Conservation (phyloP, 371 early-diverging fungal genomes). For the Mucor piriformis region DNA sequence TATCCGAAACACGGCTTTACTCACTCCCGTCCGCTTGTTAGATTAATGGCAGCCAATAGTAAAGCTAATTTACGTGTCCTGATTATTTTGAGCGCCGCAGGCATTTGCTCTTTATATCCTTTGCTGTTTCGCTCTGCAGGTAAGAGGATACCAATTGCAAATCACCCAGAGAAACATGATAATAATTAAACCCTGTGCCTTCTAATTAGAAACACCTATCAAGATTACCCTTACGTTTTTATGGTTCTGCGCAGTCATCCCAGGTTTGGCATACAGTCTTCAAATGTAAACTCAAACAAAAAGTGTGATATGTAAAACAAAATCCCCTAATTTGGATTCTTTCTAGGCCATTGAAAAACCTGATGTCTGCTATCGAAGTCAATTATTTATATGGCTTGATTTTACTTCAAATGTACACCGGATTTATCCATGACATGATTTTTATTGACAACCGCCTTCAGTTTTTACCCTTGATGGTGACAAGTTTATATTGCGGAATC, state of each 20-base stretch:
- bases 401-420: slow-evolving; percentile 64
- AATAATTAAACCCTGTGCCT: background rate
- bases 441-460: slow-evolving; percentile 59
- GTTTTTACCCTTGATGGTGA: slow-evolving; percentile 85
- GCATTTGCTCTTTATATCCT: slow-evolving; percentile 84
- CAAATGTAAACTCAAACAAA: slow-evolving; percentile 35
- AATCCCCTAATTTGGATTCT: background rate
- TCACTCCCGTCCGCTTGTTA: slow-evolving; percentile 21
- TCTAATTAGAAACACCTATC: slow-evolving; percentile 61
- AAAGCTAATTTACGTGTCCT: slow-evolving; percentile 58
- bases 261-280: slow-evolving; percentile 51
- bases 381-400: slow-evolving; percentile 71
- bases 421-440: slow-evolving; percentile 50
- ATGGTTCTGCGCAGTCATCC: slow-evolving; percentile 60
- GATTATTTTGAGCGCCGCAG: slow-evolving; percentile 70
- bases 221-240: slow-evolving; percentile 57
- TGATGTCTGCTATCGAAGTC: slow-evolving; percentile 53
- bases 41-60: slow-evolving; percentile 52
- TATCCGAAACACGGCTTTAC: background rate
- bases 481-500: slow-evolving; percentile 77
- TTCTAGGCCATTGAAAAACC: slow-evolving; percentile 28
- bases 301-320: background rate
- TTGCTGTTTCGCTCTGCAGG: slow-evolving; percentile 79
- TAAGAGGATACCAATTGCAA: too few relatives aligned
- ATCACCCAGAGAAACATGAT: too few relatives aligned